A percentile compares a stretch with the other conserved stretches of the same genome.
These are phyloP conservation scores for Pseudonitzschia multiseries DNA, from an alignment of 108 stramenopile species.

Conservation along the genomic window DNA sequence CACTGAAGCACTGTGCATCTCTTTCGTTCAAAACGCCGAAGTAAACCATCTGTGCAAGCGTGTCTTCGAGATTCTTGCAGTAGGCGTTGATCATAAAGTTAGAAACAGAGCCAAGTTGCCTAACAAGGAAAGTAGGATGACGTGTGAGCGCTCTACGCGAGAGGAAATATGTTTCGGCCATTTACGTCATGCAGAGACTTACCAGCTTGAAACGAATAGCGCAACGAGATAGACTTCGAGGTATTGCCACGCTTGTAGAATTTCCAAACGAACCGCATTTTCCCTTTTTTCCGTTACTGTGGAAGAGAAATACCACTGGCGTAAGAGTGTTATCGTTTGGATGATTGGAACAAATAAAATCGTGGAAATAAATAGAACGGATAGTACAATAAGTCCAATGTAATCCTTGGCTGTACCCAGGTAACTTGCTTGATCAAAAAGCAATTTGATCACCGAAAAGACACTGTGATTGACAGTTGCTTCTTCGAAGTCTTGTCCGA, in stretches of 20 bases:
- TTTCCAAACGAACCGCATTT: constrained; percentile 48
- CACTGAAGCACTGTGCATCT: constrained; percentile 81
- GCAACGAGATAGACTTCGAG: constrained; percentile 78
- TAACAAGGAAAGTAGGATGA: constrained; percentile 4
- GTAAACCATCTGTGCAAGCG: constrained; percentile 57
- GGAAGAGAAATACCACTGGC: constrained; percentile 59
- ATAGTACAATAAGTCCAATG: constrained; percentile 65
- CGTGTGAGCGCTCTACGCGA: not conserved
- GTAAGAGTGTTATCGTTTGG: constrained; percentile 44
- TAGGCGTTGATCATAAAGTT: constrained; percentile 76
- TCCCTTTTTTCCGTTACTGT: constrained; percentile 15
- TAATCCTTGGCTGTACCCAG: constrained; percentile 46
- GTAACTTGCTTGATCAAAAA: constrained; percentile 74
- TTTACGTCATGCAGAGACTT: constrained; percentile 2
- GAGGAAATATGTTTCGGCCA: not conserved
- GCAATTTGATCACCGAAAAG: constrained; percentile 53
- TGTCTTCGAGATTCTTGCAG: constrained; percentile 56
- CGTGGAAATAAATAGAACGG: constrained; percentile 58
- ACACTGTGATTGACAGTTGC: constrained; percentile 58
- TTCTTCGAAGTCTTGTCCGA: constrained; percentile 63
- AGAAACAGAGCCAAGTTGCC: constrained; percentile 66
- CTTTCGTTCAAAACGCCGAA: constrained; percentile 62
- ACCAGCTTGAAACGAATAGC: constrained; percentile 69
- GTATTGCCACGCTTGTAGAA: constrained; percentile 80
- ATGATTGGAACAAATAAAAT: constrained; percentile 72